Base-by-base conservation (phyloP, 768 basidiomycete species). In the Filobasidium wieringae region DNA sequence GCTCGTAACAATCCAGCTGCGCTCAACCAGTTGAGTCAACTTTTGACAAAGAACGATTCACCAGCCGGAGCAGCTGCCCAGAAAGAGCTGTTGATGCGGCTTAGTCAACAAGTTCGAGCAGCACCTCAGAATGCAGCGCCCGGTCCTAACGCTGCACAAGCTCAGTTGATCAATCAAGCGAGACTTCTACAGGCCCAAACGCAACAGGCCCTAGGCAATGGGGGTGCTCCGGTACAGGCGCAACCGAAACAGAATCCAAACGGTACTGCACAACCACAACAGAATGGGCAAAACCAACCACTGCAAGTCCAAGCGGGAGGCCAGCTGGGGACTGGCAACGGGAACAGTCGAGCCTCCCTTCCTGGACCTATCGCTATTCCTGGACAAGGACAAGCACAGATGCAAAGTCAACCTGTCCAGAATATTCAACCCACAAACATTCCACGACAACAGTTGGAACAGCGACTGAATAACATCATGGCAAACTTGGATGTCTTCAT, bases 401-500 rank as follows among this genome's bases (percentile, higher is more conserved):
- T 39, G 36, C 37, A 22, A 27, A 36, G 26, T 4, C 56, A 33
- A 40, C n/a, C 14, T 22, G 30, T 24, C 27, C 24, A 12, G 39
- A 9, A 43, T 5, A n/a, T 31, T 7, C 37, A 50, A 22, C 32
- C 51, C 17, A 50, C 34, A 31, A 58, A 53, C 40, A 12, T 51
- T 12, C 37, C 26, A 6, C 32, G 36, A 41, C 51, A 58, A 22
- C 40, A 24, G 39, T 40, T 40, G 5, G 41, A 43, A 17, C 51
- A 58, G 15, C 39, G 45, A 33, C 39, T 58, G 7, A 14, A 32
- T 15, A 52, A 58, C 22, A 58, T 58, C 51, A 27, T 58, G 36
- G 30, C 51, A 4, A 58, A 58, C 30, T 32, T 58, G 33, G 49
- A 51, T 12, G 34, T 52, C 30, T 58, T 58, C 36, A 24, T 58